Conservation (phyloP, 176 grass and related monocot species). For the Aechmea fasciata region DNA sequence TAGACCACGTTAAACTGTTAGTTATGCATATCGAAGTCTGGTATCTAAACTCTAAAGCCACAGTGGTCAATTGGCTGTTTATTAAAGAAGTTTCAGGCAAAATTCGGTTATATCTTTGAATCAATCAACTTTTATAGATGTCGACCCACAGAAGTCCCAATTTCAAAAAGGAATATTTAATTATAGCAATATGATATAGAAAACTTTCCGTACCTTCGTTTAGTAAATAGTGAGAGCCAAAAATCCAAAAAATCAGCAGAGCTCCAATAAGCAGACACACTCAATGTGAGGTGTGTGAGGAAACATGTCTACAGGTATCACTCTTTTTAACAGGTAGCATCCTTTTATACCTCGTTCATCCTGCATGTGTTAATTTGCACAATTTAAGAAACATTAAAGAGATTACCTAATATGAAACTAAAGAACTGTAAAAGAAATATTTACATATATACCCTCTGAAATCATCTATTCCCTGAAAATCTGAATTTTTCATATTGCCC, state of each 20-base stretch:
- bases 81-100: too few relatives aligned
- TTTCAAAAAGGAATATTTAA: background rate
- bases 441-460: too few relatives aligned
- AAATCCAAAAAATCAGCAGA: constrained; percentile 11
- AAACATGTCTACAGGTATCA: constrained; percentile 91
- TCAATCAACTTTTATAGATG: too few relatives aligned
- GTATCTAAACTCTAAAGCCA: too few relatives aligned
- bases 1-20: too few relatives aligned
- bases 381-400: background rate
- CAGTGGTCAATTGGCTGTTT: too few relatives aligned
- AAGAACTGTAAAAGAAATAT: background rate
- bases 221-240: background rate
- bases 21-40: too few relatives aligned
- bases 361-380: constrained; percentile 12
- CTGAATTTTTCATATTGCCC: too few relatives aligned
- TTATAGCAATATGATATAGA: background rate
- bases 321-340: constrained; percentile 58
- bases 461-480: too few relatives aligned
- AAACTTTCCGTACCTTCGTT: constrained; percentile 16
- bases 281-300: constrained; percentile 94
- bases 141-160: background rate
- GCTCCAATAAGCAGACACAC: constrained; percentile 87
- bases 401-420: background rate
- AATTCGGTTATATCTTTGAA: too few relatives aligned
- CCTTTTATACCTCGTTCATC: constrained; percentile 48